Base-by-base conservation (phyloP, 2,329 filamentous ascomycete genomes). In the Metarhizium brunneum region DNA sequence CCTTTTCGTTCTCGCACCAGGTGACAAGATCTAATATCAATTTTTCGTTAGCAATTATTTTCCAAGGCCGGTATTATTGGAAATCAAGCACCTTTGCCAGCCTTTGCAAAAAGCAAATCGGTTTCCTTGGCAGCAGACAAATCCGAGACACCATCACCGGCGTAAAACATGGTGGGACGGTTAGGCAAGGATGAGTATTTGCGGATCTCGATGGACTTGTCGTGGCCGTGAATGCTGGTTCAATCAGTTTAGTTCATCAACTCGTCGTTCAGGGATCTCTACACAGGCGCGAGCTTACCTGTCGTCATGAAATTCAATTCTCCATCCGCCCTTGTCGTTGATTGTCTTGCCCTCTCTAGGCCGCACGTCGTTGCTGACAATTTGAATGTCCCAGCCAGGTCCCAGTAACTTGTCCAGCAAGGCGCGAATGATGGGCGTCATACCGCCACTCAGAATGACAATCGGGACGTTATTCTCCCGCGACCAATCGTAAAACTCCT, bases 71-170 rank as follows among this genome's bases (percentile, higher is more conserved):
- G 5, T 45, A 16, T 6, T 10, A 29, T 48, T 49, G 16, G n/a
- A 50, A 35, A 35, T 13, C 40, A 66, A 78, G 64, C 75, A 90
- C 88, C 89, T 69, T 90, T 85, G 25, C 90, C 92, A 61, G 88
- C 86, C 79, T 96, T 96, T 54, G 92, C 92, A 66, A 97, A 97
- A 40, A 97, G 78, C 54, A 97, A 74, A 69, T 97, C 91, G 2
- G 92, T 96, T 77, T 97, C 92, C 63, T 87, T 85, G 3, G 94
- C 92, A 8, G 92, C 94, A 30, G 89, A 95, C 53, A 97, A 77
- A 68, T 97, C 92, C 2, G 89, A 95, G 4, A 96, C 90, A 51
- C 92, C 92, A 64, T 97, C 92, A 57, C 94, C 94, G 36, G 94
- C 92, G 66, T 99, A 99, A 70, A 97, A 90, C 74, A 97, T 83